Evolutionary conservation across 345 rosid species (phyloP), one percentile per base, ranked within the genome.

Genomic region (Hibiscus syriacus): DNA sequence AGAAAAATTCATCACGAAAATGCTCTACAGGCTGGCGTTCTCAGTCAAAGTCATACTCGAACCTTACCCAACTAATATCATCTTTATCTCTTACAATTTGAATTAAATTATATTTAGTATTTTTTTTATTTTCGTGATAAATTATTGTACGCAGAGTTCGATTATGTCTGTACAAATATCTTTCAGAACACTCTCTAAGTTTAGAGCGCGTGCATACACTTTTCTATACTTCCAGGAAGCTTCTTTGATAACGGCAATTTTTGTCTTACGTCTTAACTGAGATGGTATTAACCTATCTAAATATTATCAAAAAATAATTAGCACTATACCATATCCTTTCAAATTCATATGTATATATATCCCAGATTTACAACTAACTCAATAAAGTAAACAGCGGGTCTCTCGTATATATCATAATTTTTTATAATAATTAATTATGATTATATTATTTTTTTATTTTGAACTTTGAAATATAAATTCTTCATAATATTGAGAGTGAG

Each of bases 11-110:
- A 59, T 46, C 64, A 60, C 39, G 72, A 69, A 79, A 81, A 68
- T 86, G 96, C 61, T 8, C 14, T 74, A 86, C 96, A 89, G 96
- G 80, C 92, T 89, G 96, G 92, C 86, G 55, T 72, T 71, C 76
- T 63, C 82, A 55, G 95, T 89, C 90, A 82, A 88, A 88, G 72
- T 66, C 74, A 75, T 80, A 79, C 68, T 69, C 67, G 69, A 72
- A 55, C 74, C 73, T 26, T 62, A 73, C 81, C 83, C 73, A 86
- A 81, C 85, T 83, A 85, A 54, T n/a, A 36, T 36, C n/a, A n/a
- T n/a, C n/a, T n/a, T n/a, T n/a, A n/a, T n/a, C n/a, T n/a, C n/a
- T n/a, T n/a, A n/a, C n/a, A n/a, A n/a, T n/a, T n/a, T n/a, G n/a
- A n/a, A n/a, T n/a, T n/a, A n/a, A n/a, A n/a, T n/a, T n/a, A n/a